phyloP scores from a whole-genome alignment of 2,329 filamentous ascomycete species.

The Aureobasidium uvarum region DNA sequence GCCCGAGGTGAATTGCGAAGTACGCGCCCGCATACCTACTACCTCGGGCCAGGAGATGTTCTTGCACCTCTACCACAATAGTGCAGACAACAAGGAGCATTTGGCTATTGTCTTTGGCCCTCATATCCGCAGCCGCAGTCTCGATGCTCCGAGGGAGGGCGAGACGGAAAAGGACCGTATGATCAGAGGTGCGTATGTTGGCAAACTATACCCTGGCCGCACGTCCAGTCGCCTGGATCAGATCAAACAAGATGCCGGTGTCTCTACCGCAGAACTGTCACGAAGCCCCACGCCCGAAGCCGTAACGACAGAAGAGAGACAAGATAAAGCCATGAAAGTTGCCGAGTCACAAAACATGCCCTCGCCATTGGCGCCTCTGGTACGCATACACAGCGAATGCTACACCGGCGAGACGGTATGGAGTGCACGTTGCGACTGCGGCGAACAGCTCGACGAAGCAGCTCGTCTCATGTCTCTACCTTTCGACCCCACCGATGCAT shows the following conservation, averaged over 20 bases:
- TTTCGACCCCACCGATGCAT: slow-evolving; percentile 18
- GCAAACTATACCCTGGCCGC: slow-evolving; percentile 80
- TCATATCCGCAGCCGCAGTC: slow-evolving; percentile 68
- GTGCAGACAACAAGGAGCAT: slow-evolving; percentile 92
- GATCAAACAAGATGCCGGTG: slow-evolving; percentile 43
- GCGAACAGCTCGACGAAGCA: slow-evolving; percentile 95
- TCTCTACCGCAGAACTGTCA: slow-evolving; percentile 11
- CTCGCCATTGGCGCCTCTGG: slow-evolving; percentile 61
- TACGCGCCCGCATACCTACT: slow-evolving; percentile 91
- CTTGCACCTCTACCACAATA: slow-evolving; percentile 89
- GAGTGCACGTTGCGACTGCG: slow-evolving; percentile 96
- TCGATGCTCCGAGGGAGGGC: slow-evolving; percentile 69
- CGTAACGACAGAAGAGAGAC: slow-evolving; percentile 4
- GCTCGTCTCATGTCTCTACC: slow-evolving; percentile 71
- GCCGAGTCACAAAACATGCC: slow-evolving; percentile 12
- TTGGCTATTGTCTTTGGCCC: slow-evolving; percentile 95
- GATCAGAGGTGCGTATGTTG: slow-evolving; percentile 90
- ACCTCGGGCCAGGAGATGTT: slow-evolving; percentile 95
- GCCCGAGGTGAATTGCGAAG: slow-evolving; percentile 87
- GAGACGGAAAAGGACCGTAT: slow-evolving; percentile 89
- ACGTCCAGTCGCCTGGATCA: slow-evolving; percentile 68
- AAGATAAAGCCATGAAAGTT: slow-evolving; percentile 10
- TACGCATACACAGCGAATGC: slow-evolving; percentile 96
- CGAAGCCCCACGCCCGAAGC: slow-evolving; percentile 21
- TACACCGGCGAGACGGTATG: slow-evolving; percentile 98